Evolutionary conservation across 306 rosid genomes (phyloP).

Genomic region (Notholithocarpus densiflorus): DNA sequence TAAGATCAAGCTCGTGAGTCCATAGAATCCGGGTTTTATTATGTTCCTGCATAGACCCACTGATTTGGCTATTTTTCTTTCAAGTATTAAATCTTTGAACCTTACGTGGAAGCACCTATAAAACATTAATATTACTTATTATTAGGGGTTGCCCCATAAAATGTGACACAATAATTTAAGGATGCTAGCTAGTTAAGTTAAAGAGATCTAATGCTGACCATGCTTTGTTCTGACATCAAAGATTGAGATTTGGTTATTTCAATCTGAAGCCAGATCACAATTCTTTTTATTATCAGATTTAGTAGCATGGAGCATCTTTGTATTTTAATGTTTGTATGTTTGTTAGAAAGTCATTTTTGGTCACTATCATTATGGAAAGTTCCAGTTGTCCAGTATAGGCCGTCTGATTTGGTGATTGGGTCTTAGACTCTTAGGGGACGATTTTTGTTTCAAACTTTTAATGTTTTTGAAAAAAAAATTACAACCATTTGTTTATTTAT

Average conservation of each 20-base stretch:
- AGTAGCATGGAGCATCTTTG: no score
- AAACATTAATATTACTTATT: no score
- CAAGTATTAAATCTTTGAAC: background rate
- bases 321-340: no score
- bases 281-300: no score
- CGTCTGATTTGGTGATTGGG: background rate
- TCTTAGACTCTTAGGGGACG: no score
- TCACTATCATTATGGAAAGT: background rate
- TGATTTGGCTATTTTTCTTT: background rate
- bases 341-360: no score
- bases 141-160: no score
- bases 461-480: no score
- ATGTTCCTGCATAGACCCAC: background rate
- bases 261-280: background rate
- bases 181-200: no score
- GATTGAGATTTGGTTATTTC: background rate
- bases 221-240: background rate
- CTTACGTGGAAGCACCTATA: background rate
- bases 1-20: constrained; percentile 2
- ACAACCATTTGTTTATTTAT: no score
- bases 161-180: background rate
- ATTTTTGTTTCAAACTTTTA: no score
- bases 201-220: background rate
- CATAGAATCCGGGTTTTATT: constrained; percentile 20
- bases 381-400: background rate